Evolutionary conservation across 331 rosid species (phyloP), one percentile per base, ranked within the genome.

Genomic region (Erythrophleum ivorense): DNA sequence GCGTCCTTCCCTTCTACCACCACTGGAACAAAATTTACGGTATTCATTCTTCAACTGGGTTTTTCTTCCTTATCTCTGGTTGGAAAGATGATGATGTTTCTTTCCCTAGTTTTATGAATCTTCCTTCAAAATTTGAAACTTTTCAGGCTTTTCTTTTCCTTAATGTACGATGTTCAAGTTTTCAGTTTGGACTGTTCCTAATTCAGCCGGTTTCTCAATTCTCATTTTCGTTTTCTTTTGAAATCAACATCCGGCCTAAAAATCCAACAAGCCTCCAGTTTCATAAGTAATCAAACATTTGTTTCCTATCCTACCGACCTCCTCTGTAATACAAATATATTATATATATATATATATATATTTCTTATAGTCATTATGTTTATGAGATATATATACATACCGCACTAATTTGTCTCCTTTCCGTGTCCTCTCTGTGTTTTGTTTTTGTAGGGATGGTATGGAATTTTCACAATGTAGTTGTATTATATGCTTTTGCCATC

Each of bases 11-110:
- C 73, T 96, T 96, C 81, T 96, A 92, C 83, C 99, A 96, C 78
- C 97, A 96, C 84, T 96, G 99, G 99, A 94, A 90, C 77, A 96
- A 96, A 84, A 88, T 92, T 54, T 94, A 96, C 41, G 99, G 99
- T 95, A 90, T 48, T 2, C 2, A 24, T 2, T 11, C 40, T 8
- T 81, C 31, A 21, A 3, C 2, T 10, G 29, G 38, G 3, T 12
- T 15, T 34, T 24, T 24, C 29, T 24, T 24, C 29, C 16, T 49
- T 7, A 43, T 43, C 5, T 7, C 46, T 43, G 46, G 59, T 24
- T 24, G 29, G 29, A 24, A 24, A 24, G 59, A 65, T 33, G 53
- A 31, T 85, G 76, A 45, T 80, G 79, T 72, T 79, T 69, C 83
- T 81, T 87, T 43, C 79, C 65, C 84, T 57, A 77, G 81, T 77